Conservation (phyloP, 805 yeast genomes). For the Zygosaccharomyces bailii region DNA sequence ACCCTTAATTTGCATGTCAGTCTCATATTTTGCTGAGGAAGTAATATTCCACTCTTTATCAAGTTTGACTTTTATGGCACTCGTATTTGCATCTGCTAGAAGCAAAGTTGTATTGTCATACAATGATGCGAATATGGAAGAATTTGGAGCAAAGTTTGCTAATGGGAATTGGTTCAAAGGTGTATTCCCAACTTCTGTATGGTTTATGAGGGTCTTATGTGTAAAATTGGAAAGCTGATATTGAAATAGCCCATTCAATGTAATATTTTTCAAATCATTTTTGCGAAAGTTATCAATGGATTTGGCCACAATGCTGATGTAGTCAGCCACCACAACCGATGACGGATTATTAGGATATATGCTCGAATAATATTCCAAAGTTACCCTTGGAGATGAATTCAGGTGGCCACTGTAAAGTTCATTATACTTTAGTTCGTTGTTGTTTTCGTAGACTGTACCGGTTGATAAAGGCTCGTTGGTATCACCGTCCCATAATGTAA, state of each 20-base stretch:
- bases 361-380: constrained; percentile 39
- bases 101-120: constrained; percentile 44
- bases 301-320: constrained; percentile 49
- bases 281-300: constrained; percentile 42
- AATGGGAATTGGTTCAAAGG: constrained; percentile 42
- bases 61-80: constrained; percentile 37
- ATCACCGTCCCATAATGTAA: constrained; percentile 48
- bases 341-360: constrained; percentile 27
- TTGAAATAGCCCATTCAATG: constrained; percentile 78
- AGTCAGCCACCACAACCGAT: constrained; percentile 64
- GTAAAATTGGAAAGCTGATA: constrained; percentile 70
- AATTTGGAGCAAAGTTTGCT: constrained; percentile 27
- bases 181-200: constrained; percentile 45
- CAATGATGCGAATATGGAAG: constrained; percentile 27
- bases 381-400: constrained; percentile 46
- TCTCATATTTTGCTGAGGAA: constrained; percentile 10
- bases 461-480: constrained; percentile 40
- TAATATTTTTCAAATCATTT: constrained; percentile 35
- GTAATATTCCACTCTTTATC: constrained; percentile 22
- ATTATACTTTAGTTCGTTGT: constrained; percentile 77
- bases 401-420: constrained; percentile 67
- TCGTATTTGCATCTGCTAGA: constrained; percentile 46
- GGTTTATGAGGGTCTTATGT: constrained; percentile 27
- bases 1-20: constrained; percentile 24
- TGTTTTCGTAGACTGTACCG: constrained; percentile 67